Evolutionary conservation across 169 alveolate species (phyloP), one percentile per base, ranked within the genome.

Genomic region (Plasmodium billcollinsi): DNA sequence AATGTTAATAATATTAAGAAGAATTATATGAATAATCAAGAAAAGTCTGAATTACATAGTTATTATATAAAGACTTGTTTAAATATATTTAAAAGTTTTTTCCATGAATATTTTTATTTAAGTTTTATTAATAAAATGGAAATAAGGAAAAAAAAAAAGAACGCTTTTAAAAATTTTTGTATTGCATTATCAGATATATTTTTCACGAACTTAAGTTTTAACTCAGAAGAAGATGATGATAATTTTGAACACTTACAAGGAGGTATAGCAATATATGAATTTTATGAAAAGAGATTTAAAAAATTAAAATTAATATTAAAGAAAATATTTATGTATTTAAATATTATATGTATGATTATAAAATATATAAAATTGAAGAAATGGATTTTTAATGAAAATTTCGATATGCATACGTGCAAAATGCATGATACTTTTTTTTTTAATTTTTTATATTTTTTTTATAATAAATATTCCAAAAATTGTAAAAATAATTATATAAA

Each of bases 331-430:
- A 73, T 73, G 88, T 86, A 86, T 67, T 65, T 86, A 61, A 86
- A 86, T 67, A 59, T 86, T 63, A 72, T 86, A 8, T 71, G 24
- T 47, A 65, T 59, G 9, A 47, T 86, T 8, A 67, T 86, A 26
- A 86, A 61, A 65, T 86, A 24, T 33, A 72, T 86, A 14, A 62
- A 86, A 43, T 61, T 86, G 49, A 86, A 86, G 56, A 86, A 86
- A 74, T 14, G 52, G 14, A 39, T 86, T 26, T 71, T 73, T 18
- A 86, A 72, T 18, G 88, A 86, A 26, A 61, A 26, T 6, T 83
- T 83, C n/a, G 92, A 86, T 21, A 0, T 86, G 49, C 92, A 86
- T 39, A 72, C 88, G 26, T 70, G 92, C 18, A 86, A 86, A 86
- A 86, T 86, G 67, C 88, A 86, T 43, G 92, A 86, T 18, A 67